These are phyloP conservation scores for Euphrasia confusa DNA, from an alignment of 257 asterid species.

Conservation along the genomic window DNA sequence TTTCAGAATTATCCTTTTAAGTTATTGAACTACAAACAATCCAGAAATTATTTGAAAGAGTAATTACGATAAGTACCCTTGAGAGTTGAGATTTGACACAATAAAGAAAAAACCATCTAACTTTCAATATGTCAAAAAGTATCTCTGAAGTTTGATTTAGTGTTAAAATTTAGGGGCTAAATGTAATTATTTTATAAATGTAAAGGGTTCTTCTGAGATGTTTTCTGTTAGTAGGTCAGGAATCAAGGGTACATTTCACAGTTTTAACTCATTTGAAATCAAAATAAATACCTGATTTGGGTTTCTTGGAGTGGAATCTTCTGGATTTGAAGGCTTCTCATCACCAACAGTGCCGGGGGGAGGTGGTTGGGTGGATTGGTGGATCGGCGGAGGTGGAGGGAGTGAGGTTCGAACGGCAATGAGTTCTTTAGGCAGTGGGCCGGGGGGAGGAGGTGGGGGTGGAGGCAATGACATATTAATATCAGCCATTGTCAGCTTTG, in stretches of 20 bases:
- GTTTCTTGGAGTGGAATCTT: conserved; percentile 56
- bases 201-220: no score
- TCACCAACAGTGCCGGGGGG: conserved; percentile 56
- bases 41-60: no score
- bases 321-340: conserved; percentile 50
- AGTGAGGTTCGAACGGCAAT: conserved; percentile 42
- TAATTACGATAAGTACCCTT: no score
- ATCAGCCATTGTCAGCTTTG: conserved; percentile 51
- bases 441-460: conserved; percentile 92
- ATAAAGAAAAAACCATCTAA: no score
- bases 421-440: conserved; percentile 71
- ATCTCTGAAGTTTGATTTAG: no score
- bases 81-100: no score
- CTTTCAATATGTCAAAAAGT: no score
- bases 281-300: conserved; percentile 48
- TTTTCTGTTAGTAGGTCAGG: no score
- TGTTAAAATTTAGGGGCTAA: no score
- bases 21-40: no score
- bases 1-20: not conserved
- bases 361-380: conserved; percentile 57
- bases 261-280: not conserved
- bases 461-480: conserved; percentile 28
- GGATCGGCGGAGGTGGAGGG: conserved; percentile 64
- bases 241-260: conserved; percentile 60
- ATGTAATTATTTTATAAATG: no score